These are phyloP conservation scores for Fusarium drepaniforme DNA, from an alignment of 2,329 filamentous ascomycete genomes.

Conservation along the genomic window DNA sequence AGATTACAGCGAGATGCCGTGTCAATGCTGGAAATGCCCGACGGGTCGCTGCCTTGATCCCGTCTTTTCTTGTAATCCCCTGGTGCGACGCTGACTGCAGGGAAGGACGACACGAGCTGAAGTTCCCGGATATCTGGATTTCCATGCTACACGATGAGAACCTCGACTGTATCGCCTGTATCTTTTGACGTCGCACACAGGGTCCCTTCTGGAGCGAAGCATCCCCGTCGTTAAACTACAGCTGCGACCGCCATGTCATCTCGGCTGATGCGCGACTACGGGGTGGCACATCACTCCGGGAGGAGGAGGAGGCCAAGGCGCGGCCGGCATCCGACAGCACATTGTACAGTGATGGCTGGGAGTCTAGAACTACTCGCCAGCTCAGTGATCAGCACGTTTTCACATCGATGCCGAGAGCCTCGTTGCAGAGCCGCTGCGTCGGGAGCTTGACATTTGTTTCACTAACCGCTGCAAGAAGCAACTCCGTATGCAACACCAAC, in stretches of 20 bases:
- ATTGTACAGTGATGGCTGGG: not conserved
- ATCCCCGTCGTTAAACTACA: slow-evolving; percentile 1
- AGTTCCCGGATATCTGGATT: slow-evolving; percentile 8
- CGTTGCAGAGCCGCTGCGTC: slow-evolving; percentile 10
- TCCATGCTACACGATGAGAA: not conserved
- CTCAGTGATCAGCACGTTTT: slow-evolving; percentile 11
- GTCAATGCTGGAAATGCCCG: slow-evolving; percentile 30
- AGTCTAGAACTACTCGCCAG: slow-evolving; percentile 14
- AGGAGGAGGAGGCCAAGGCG: slow-evolving; percentile 1
- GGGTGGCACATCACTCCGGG: not conserved
- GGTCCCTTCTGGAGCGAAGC: not conserved
- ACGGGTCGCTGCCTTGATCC: slow-evolving; percentile 10
- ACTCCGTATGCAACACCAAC: not conserved
- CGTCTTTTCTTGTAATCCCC: not conserved
- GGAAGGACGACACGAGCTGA: slow-evolving; percentile 3
- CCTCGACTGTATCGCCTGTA: not conserved
- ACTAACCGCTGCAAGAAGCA: slow-evolving; percentile 6
- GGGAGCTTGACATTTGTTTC: not conserved
- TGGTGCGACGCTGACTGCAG: slow-evolving; percentile 33
- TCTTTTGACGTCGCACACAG: not conserved
- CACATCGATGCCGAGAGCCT: slow-evolving; percentile 1
- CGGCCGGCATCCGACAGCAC: slow-evolving; percentile 6
- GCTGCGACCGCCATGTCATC: slow-evolving; percentile 18
- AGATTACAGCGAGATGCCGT: slow-evolving; percentile 7
- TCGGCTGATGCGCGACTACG: not conserved